Conservation (phyloP, 192 early-diverging fungal species). For the Chytriomyces hyalinus region DNA sequence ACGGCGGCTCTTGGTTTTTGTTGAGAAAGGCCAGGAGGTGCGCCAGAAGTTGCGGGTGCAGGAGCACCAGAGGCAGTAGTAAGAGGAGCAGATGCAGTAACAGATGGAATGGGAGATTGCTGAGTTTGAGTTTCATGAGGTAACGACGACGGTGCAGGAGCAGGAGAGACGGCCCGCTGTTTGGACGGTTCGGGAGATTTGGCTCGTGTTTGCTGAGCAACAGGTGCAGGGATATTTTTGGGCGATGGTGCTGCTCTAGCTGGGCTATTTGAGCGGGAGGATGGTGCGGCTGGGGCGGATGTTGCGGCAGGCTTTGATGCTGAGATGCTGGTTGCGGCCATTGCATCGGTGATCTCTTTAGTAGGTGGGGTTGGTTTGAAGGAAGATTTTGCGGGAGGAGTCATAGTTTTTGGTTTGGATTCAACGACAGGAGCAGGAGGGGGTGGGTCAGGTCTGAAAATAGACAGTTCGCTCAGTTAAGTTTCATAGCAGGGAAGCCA, state of each 20-base stretch:
- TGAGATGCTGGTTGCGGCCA: constrained; percentile 19
- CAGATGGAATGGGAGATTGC: neutral
- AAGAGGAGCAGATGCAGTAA: neutral
- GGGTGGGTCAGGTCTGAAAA: constrained; percentile 56
- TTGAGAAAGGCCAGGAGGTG: constrained; percentile 50
- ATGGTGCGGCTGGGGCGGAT: constrained; percentile 8
- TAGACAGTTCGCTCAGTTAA: constrained; percentile 26
- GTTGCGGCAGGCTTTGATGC: constrained; percentile 1
- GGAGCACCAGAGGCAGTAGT: neutral
- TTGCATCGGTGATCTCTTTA: constrained; percentile 35
- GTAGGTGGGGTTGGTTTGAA: constrained; percentile 35
- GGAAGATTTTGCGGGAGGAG: constrained; percentile 1
- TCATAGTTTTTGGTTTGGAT: constrained; percentile 9
- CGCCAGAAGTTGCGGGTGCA: constrained; percentile 28
- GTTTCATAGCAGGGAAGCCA: neutral
- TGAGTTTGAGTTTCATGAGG: constrained; percentile 10
- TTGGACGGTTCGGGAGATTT: constrained; percentile 16
- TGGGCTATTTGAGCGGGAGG: constrained; percentile 22
- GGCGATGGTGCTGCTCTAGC: constrained; percentile 23
- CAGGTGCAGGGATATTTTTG: neutral
- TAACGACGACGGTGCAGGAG: constrained; percentile 2
- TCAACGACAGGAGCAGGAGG: constrained; percentile 36
- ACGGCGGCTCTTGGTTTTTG: constrained; percentile 42
- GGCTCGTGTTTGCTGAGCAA: neutral
- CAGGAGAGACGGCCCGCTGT: neutral